Base-by-base conservation (phyloP, 805 yeast species). In the Barnettozyma pratensis region DNA sequence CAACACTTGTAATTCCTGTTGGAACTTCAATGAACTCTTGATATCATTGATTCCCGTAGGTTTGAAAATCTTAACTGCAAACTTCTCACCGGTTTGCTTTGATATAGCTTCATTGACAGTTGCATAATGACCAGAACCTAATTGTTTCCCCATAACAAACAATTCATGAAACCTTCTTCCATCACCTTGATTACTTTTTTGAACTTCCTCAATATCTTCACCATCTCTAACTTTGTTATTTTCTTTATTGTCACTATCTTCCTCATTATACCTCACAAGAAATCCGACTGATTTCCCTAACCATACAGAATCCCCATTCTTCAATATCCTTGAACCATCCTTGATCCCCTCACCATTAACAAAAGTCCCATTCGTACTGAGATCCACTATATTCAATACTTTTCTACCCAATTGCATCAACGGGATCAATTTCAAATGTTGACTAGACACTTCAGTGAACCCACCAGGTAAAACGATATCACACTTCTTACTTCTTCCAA, bases 51-150 rank as follows among this genome's bases (percentile, higher is more conserved):
- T 62, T 42, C 61, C 62, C 63, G 77, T 69, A 53, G 85, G 83
- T 55, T 80, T 83, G 64, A 86, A 86, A 7, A 86, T 81, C 59
- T 86, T 86, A 4, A 86, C 87, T 0, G 92, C 94, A 42, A 80
- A 85, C 3, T 74, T 65, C 44, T 75, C 74, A 0, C 89, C 88
- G 0, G 82, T 74, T 7, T 65, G 63, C 54, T 81, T 76, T 52
- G 78, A 74, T 7, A 71, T 70, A 3, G 88, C 88, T 54, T 83
- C 87, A 59, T 80, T 83, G 4, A 86, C 94, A n/a, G 80, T 80
- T 0, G 94, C 92, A 58, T 86, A 86, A 64, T 86, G 92, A 0
- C 94, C 94, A 4, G 84, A 68, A 0, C 94, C 94, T 26, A 86
- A 65, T 53, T 81, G 79, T 47, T 70, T 72, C 0, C 87, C 87